Evolutionary conservation across 345 rosid species (phyloP).

Genomic region (Camelina neglecta): DNA sequence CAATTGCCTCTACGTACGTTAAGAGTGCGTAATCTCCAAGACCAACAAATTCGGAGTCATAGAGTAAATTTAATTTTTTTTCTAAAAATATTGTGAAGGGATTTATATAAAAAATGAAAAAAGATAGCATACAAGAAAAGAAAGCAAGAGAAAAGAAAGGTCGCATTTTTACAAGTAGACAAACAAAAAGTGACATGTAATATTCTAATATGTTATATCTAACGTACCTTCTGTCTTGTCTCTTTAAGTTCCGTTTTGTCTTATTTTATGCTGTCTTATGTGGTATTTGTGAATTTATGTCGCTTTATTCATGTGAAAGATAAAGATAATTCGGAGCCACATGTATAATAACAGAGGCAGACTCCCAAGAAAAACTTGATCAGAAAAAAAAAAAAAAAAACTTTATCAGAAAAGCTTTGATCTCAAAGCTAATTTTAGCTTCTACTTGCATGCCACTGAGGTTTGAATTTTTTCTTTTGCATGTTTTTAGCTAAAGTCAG

Average conservation of each 20-base stretch:
- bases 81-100: too few relatives aligned
- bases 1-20: too few relatives aligned
- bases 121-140: too few relatives aligned
- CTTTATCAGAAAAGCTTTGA: slow-evolving; percentile 2
- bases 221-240: slow-evolving; percentile 11
- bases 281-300: background rate
- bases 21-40: too few relatives aligned
- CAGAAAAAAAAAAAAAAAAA: background rate
- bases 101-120: too few relatives aligned
- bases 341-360: background rate
- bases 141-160: too few relatives aligned
- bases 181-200: too few relatives aligned
- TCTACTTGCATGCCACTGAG: background rate
- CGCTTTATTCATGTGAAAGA: background rate
- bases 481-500: slow-evolving; percentile 4
- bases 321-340: background rate
- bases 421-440: background rate
- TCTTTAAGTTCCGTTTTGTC: slow-evolving; percentile 15
- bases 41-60: too few relatives aligned
- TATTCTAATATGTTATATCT: too few relatives aligned
- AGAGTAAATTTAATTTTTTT: too few relatives aligned
- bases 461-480: background rate
- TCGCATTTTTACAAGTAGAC: too few relatives aligned
- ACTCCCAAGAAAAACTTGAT: background rate
- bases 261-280: background rate